Base-by-base conservation (phyloP, 805 yeast species). In the Saccharomyces jurei region DNA sequence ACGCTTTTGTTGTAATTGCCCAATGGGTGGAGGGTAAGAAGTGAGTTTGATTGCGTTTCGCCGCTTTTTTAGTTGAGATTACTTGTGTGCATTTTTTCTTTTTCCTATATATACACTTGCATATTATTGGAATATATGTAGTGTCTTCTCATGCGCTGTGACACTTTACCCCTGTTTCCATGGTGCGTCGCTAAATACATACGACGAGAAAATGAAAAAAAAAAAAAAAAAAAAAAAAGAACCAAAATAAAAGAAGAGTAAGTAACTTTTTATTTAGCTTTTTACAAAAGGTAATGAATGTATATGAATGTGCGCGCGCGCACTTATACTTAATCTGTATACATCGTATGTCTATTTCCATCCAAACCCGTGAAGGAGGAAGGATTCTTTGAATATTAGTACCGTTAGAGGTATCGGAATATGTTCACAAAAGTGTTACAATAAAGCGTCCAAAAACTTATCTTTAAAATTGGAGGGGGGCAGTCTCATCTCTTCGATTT, bases 361-460 rank as follows among this genome's bases (percentile, higher is more conserved):
- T 14, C 11, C 17, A 17, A 2, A 6, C 13, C 44, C 11, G 10
- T 1, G 25, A n/a, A 17, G 22, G 22, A 17, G 44, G 11, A 36
- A 36, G 41, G 22, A 36, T 36, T 17, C 17, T 17, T 36, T 17
- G 44, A 36, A 36, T 36, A 36, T 36, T 36, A 36, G 44, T 36
- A 36, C 22, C 44, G 44, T 36, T 2, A 9, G 41, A 14, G 41
- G n/a, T 14, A 32, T 14, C 41, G 41, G 21, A 32, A 32, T 32
- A 32, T 32, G 41, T n/a, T 36, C 25, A 17, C 17, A 36, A 36
- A 17, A 36, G 44, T 5, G n/a, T 50, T 53, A 65, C 27, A 64
- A 56, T 13, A 64, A 32, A 52, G 62, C 57, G 13, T 61, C 64
- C 49, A 65, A 14, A 46, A 64, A 55, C 49, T 60, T 63, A 9